Percentiles rank a stretch among this genome's conserved stretches.
These are phyloP conservation scores for Sclerotinia borealis DNA, from an alignment of 2,329 filamentous ascomycete genomes.

Conservation along the genomic window DNA sequence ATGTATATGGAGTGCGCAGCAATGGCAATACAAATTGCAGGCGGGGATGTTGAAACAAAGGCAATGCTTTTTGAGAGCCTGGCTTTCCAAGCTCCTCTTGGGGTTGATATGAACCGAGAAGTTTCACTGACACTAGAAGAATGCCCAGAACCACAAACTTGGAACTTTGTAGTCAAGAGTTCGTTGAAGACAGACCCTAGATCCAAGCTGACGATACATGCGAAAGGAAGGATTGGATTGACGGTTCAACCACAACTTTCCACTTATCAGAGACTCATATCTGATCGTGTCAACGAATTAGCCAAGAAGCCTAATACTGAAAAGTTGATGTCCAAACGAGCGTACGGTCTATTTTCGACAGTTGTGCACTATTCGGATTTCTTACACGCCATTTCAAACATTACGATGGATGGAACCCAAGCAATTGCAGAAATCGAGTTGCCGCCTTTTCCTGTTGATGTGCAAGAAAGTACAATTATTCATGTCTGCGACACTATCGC, in stretches of 20 bases:
- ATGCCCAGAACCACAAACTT: not conserved
- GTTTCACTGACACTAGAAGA: not conserved
- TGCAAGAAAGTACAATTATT: not conserved
- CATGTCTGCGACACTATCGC: slow-evolving; percentile 3
- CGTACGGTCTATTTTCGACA: not conserved
- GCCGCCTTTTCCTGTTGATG: not conserved
- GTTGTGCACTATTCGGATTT: slow-evolving; percentile 1
- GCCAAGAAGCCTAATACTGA: not conserved
- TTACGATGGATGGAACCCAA: not conserved
- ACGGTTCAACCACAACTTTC: not conserved
- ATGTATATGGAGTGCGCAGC: slow-evolving; percentile 7
- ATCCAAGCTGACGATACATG: not conserved
- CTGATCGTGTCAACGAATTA: not conserved
- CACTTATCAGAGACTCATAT: not conserved
- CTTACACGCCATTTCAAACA: not conserved
- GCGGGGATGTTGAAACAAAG: not conserved
- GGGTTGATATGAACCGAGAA: not conserved
- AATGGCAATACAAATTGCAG: not conserved
- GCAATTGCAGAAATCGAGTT: not conserved
- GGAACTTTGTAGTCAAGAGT: slow-evolving; percentile 4
- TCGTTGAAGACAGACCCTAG: not conserved
- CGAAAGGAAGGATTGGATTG: not conserved
- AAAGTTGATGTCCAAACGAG: slow-evolving; percentile 6
- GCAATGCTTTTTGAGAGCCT: not conserved
- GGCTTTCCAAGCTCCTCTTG: slow-evolving; percentile 2